Evolutionary conservation across 2,329 filamentous ascomycete genomes (phyloP), one percentile per base, ranked within the genome.

Genomic region (Pseudocercospora vitis): DNA sequence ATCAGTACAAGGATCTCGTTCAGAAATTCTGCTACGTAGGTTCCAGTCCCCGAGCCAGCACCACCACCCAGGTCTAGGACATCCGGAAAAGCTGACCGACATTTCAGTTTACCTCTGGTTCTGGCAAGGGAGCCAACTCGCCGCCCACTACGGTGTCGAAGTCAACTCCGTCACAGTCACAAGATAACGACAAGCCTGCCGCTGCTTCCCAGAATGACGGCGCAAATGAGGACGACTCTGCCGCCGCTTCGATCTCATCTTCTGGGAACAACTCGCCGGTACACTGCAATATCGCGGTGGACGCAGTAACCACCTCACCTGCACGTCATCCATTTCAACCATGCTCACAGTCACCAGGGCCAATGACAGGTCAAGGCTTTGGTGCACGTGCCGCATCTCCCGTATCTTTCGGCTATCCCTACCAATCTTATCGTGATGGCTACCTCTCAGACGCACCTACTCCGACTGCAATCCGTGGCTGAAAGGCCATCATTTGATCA

Each of bases 11-110:
- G 75, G 94, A 99, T 75, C 82, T 99, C 62, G 88, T 99, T 73
- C 91, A 95, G 79, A 96, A 95, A 79, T 99, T 96, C 81, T 99
- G 94, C 81, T 99, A 97, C 84, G 92, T 96, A 92, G 85, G 92
- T 95, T 81, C 81, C 60, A 63, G 63, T 58, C 65, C 42, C 42
- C 21, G 42, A 45, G 24, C 42, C 42, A 45, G 59, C 55, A 61
- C 52, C 24, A 67, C 57, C 49, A 39, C 64, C 46, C 57, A 62
- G 56, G 64, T 60, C 50, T 66, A 55, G 49, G 50, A 61, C 53
- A 51, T 56, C 45, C 48, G 35, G 24, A 50, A 48, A 60, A 60
- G 67, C 66, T 68, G 68, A 68, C 66, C 52, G 56, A 60, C 46
- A 55, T 63, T 52, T 62, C 68, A 68, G 67, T 70, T 69, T 59